Conservation (phyloP, 2,329 filamentous ascomycete genomes). For the Aspergillus neotritici region DNA sequence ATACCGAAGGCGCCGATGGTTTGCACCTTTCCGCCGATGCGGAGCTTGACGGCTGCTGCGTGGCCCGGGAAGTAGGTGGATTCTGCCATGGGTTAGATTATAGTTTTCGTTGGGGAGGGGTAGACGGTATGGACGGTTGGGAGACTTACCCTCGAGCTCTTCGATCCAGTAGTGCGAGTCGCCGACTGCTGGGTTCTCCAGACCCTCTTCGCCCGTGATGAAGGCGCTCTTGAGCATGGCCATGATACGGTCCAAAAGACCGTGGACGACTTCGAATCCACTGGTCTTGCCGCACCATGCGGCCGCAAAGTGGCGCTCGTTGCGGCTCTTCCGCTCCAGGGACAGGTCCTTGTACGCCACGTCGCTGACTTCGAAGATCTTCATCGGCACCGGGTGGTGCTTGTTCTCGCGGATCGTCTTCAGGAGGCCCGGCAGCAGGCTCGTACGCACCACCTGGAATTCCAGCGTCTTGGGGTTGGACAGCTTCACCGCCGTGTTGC, state of each 20-base stretch:
- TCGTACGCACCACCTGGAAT: slow-evolving; percentile 89
- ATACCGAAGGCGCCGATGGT: slow-evolving; percentile 90
- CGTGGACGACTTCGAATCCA: slow-evolving; percentile 94
- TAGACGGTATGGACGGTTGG: neutral
- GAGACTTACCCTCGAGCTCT: slow-evolving; percentile 65
- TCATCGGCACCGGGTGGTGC: slow-evolving; percentile 78
- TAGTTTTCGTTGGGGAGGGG: slow-evolving; percentile 1
- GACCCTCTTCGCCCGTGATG: slow-evolving; percentile 66
- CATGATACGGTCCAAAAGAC: slow-evolving; percentile 84
- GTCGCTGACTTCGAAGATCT: slow-evolving; percentile 87
- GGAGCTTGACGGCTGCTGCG: slow-evolving; percentile 75
- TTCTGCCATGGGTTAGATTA: slow-evolving; percentile 42
- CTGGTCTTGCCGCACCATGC: slow-evolving; percentile 91
- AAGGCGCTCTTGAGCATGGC: slow-evolving; percentile 84
- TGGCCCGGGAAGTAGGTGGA: slow-evolving; percentile 88
- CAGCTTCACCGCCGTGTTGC: slow-evolving; percentile 72
- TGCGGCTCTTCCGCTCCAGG: slow-evolving; percentile 78
- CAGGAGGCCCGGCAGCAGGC: slow-evolving; percentile 75
- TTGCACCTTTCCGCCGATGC: slow-evolving; percentile 65
- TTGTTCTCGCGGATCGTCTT: slow-evolving; percentile 95
- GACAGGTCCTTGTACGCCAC: slow-evolving; percentile 83
- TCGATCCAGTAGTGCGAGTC: slow-evolving; percentile 86
- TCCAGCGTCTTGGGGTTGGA: slow-evolving; percentile 90
- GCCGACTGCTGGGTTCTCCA: slow-evolving; percentile 53
- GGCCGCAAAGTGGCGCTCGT: slow-evolving; percentile 93